Percentiles rank a stretch among this genome's conserved stretches.
Conservation (phyloP, 495 filamentous ascomycete species). For the Bombardia bombarda region DNA sequence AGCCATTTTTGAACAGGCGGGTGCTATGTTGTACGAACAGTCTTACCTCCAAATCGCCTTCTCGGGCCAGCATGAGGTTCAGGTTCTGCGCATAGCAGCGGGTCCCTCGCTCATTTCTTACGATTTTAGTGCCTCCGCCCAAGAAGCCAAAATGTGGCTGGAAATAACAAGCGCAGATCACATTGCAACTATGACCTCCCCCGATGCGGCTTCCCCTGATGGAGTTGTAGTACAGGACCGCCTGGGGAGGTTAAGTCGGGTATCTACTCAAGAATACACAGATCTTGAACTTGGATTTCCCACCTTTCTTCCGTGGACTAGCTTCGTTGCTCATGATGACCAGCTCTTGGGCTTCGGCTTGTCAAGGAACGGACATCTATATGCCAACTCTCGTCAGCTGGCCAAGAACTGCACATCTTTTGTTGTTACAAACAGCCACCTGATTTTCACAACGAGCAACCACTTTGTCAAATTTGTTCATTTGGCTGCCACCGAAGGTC, state of each 20-base stretch:
- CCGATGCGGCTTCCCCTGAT: conserved; percentile 1
- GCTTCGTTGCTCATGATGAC: conserved; percentile 31
- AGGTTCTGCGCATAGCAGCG: conserved; percentile 16
- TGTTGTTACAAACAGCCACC: conserved; percentile 67
- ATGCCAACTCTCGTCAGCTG: conserved; percentile 64
- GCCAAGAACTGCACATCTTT: conserved; percentile 89
- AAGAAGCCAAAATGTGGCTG: conserved; percentile 2
- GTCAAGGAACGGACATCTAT: conserved; percentile 66
- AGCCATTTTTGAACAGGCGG: conserved; percentile 10
- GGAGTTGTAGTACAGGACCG: conserved; percentile 29
- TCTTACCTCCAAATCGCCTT: conserved; percentile 21
- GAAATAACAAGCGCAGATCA: conserved; percentile 6
- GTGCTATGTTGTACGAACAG: conserved; percentile 7
- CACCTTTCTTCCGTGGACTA: conserved; percentile 45
- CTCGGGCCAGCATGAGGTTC: conserved; percentile 8
- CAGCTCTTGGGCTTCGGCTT: conserved; percentile 50
- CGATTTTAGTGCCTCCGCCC: conserved; percentile 7
- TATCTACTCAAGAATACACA: conserved; percentile 4
- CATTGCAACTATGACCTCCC: conserved; percentile 11
- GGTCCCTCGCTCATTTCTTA: conserved; percentile 11
- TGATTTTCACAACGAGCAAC: conserved; percentile 85
- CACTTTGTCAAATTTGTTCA: conserved; percentile 93
- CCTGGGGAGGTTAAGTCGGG: conserved; percentile 23
- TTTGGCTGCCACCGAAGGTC: conserved; percentile 57
- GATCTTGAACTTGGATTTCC: conserved; percentile 23